Evolutionary conservation across 148 eudicot genomes (phyloP), one percentile per base, ranked within the genome.

Genomic region (Cornus suecica): DNA sequence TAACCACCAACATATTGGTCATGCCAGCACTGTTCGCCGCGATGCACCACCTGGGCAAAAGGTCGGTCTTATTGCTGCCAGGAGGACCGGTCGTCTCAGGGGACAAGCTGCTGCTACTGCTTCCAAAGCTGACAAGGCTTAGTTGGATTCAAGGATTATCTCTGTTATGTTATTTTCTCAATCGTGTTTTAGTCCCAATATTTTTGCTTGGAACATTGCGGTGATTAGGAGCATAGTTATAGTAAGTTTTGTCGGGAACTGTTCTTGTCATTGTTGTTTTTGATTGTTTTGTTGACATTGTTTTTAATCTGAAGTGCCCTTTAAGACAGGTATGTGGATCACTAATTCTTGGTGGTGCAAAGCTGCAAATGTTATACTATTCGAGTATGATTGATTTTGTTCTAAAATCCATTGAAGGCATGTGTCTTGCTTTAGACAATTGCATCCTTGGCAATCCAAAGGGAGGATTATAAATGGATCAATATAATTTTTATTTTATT

Each of bases 1-100:
- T 86, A 86, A 86, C 85, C 89, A 86, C 61, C 89, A 84, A 75
- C 89, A 86, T 72, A 86, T 86, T 72, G 87, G 89, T 74, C 89
- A 86, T 15, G 87, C 87, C 73, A 83, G 87, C 54, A 84, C 89
- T 2, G 89, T 86, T n/a, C 85, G 87, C 27, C 89, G 89, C 72
- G 87, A 86, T 75, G 87, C 85, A 7, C 87, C 89, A 41, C 89
- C 89, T 34, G 89, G 89, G 7, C 83, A 81, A 69, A 86, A 86
- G 81, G 89, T 83, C 42, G 89, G 89, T 83, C 89, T 86, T 48
- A 86, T 86, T 81, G 89, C 87, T 29, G 89, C 86, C 66, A 78
- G 89, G 61, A 83, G 86, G 63, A 86, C 87, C 58, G 89, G 89
- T 81, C 85, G 87, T 73, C 89, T 83, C 41, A 81, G 87, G 37